A percentile compares a stretch with the other conserved stretches of the same genome.
Evolutionary conservation across 495 filamentous ascomycete genomes (phyloP).

Genomic region (Geoglossum glabrum): DNA sequence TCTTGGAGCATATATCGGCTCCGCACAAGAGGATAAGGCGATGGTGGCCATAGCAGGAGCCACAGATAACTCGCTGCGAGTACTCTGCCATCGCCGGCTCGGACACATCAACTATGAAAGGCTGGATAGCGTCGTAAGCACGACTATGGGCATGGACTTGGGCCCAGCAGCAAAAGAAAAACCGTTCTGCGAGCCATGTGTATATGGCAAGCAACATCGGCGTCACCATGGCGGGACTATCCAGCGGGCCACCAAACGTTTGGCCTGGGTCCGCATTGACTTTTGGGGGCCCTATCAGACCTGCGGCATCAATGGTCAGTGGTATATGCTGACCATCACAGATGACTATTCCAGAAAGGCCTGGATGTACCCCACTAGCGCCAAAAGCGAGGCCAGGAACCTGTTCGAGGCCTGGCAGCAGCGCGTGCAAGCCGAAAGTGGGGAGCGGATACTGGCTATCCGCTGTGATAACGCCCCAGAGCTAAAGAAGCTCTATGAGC

Average conservation of each 20-base stretch:
- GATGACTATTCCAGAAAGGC: not conserved
- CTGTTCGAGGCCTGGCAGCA: not conserved
- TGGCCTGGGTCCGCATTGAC: not conserved
- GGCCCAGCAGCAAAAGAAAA: not conserved
- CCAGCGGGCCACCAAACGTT: not conserved
- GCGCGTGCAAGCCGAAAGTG: not conserved
- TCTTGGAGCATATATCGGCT: not conserved
- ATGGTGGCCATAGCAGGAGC: no score
- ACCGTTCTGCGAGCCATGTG: not conserved
- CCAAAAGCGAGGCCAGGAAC: not conserved
- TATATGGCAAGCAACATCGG: not conserved
- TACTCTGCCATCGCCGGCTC: not conserved
- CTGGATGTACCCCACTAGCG: not conserved
- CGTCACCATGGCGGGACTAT: not conserved
- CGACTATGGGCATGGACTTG: not conserved
- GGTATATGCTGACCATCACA: not conserved
- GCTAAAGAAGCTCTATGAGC: not conserved
- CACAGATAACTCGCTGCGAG: not conserved
- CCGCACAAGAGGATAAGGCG: no score
- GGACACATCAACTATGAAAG: not conserved
- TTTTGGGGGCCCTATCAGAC: not conserved
- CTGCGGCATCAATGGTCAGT: not conserved
- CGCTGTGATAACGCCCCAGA: not conserved
- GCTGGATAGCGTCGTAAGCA: not conserved
- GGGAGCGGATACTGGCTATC: not conserved